phyloP scores from a whole-genome alignment of 768 basidiomycete genomes.

The Phaffia australis region DNA sequence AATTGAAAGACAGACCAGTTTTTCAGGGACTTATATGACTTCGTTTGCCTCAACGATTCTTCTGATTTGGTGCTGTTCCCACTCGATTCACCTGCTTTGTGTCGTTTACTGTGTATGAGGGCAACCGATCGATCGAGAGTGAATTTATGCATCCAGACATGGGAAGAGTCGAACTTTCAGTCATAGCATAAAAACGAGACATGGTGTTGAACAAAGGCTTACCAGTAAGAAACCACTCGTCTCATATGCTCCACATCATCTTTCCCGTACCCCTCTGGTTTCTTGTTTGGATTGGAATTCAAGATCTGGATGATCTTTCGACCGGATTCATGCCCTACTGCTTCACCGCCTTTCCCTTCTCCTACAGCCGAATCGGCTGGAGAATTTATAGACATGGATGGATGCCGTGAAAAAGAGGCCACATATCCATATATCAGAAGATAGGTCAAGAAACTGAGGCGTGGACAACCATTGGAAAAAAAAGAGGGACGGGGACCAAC shows the following conservation, averaged over 20 bases:
- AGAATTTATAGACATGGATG: no score
- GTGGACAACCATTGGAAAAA: no score
- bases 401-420: no score
- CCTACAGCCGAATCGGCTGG: neutral
- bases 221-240: slow-evolving; percentile 4
- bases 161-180: neutral
- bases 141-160: neutral
- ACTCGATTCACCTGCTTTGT: slow-evolving; percentile 10
- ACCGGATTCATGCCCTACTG: slow-evolving; percentile 9
- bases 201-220: no score
- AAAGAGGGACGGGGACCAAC: neutral
- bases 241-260: slow-evolving; percentile 6
- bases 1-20: slow-evolving; percentile 13
- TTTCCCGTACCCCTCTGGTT: neutral
- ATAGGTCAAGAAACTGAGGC: no score
- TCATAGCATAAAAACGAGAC: no score
- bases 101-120: slow-evolving; percentile 14
- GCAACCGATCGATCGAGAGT: neutral
- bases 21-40: slow-evolving; percentile 10
- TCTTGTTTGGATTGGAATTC: neutral
- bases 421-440: no score
- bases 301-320: slow-evolving; percentile 7
- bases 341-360: slow-evolving; percentile 1
- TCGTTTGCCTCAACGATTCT: slow-evolving; percentile 10
- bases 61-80: slow-evolving; percentile 10